A percentile compares a stretch with the other conserved stretches of the same genome.
Evolutionary conservation across 768 basidiomycete genomes (phyloP).

Genomic region (Amanita pallidorosea): DNA sequence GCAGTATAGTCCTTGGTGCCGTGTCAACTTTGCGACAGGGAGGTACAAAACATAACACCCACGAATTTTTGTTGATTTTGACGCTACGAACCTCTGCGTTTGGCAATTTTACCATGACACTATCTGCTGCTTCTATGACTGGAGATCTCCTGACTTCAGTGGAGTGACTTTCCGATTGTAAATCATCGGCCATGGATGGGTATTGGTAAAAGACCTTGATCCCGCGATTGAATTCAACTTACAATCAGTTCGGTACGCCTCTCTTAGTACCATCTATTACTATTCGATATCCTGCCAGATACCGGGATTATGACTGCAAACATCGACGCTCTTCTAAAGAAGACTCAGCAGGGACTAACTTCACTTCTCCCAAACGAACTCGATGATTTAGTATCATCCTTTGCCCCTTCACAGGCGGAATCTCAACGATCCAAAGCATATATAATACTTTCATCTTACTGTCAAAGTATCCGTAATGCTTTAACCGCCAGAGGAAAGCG

Average conservation of each 20-base stretch:
- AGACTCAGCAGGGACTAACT: conserved; percentile 18
- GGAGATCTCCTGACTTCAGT: neutral
- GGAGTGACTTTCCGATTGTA: neutral
- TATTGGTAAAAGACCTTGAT: neutral
- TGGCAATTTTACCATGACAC: conserved; percentile 71
- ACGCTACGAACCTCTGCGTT: conserved; percentile 70
- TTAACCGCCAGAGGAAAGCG: conserved; percentile 24
- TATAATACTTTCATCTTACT: conserved; percentile 56
- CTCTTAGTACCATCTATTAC: neutral
- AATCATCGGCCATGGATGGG: neutral
- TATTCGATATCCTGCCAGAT: conserved; percentile 6
- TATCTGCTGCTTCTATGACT: conserved; percentile 56
- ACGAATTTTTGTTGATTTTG: conserved; percentile 67
- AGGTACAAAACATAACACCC: conserved; percentile 17
- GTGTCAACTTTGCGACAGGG: conserved; percentile 2
- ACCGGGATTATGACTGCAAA: conserved; percentile 10
- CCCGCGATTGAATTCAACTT: neutral
- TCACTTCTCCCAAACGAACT: conserved; percentile 46
- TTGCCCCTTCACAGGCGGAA: conserved; percentile 34
- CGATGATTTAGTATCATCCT: conserved; percentile 37
- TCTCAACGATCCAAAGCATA: conserved; percentile 56
- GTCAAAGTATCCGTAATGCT: conserved; percentile 42
- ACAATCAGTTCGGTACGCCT: neutral
- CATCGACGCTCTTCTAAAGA: conserved; percentile 21
- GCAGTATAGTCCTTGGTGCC: conserved; percentile 46